A percentile compares a stretch with the other conserved stretches of the same genome.
phyloP scores from a whole-genome alignment of 345 rosid species.

The Pelargonium nanum region DNA sequence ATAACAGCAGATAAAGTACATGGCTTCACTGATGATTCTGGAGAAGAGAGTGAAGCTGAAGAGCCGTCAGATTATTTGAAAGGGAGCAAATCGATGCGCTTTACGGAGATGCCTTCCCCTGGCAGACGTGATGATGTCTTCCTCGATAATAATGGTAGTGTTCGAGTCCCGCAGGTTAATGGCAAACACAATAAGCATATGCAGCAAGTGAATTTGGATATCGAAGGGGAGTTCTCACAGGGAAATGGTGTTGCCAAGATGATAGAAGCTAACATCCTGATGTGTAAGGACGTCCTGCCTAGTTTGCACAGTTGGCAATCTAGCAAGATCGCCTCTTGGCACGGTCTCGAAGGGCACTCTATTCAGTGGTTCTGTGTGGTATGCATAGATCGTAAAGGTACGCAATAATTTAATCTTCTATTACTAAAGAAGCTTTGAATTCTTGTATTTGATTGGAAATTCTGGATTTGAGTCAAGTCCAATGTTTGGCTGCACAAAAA shows the following conservation, averaged over 20 bases:
- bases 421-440: neutral
- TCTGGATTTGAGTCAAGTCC: too few relatives aligned
- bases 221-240: conserved; percentile 31
- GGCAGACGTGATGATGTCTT: conserved; percentile 23
- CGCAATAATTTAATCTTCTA: conserved; percentile 8
- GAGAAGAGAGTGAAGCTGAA: conserved; percentile 51
- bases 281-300: conserved; percentile 68
- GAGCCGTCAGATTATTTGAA: conserved; percentile 36
- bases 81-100: conserved; percentile 41
- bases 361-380: conserved; percentile 85
- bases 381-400: conserved; percentile 86
- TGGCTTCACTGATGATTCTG: conserved; percentile 64
- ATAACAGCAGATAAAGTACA: conserved; percentile 61
- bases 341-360: conserved; percentile 80
- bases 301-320: conserved; percentile 83
- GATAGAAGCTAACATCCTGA: conserved; percentile 53
- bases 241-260: conserved; percentile 59
- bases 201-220: conserved; percentile 32
- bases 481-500: too few relatives aligned
- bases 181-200: conserved; percentile 71
- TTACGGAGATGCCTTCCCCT: conserved; percentile 35
- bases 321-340: conserved; percentile 81
- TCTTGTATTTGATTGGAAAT: too few relatives aligned
- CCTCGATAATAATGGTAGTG: conserved; percentile 30
- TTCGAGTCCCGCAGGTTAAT: conserved; percentile 64